Percentiles rank a stretch among this genome's conserved stretches.
Evolutionary conservation across 805 yeast species (phyloP).

Genomic region (Teunomyces funiuensis): DNA sequence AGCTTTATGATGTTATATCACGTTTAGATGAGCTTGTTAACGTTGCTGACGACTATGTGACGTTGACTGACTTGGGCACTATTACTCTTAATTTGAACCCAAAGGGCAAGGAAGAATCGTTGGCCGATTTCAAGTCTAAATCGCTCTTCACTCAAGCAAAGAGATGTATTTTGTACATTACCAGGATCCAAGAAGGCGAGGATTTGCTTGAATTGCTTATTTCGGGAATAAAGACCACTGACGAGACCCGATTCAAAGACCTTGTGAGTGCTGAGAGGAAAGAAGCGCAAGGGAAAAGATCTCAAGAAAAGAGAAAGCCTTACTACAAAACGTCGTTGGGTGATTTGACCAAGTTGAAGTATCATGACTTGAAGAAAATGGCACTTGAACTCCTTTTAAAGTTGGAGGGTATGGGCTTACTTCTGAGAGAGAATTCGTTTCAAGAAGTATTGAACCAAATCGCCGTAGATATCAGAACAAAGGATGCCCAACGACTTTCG

Average conservation of each 20-base stretch:
- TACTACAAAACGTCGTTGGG: constrained; percentile 49
- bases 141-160: constrained; percentile 74
- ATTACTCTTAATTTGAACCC: constrained; percentile 60
- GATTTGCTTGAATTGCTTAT: constrained; percentile 68
- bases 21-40: constrained; percentile 39
- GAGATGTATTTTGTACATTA: constrained; percentile 75
- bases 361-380: constrained; percentile 73
- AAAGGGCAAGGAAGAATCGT: constrained; percentile 43
- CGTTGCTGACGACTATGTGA: constrained; percentile 41
- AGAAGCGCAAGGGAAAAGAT: constrained; percentile 31
- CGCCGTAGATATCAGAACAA: constrained; percentile 70
- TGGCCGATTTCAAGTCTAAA: constrained; percentile 56
- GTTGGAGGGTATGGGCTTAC: constrained; percentile 64
- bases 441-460: constrained; percentile 81
- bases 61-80: constrained; percentile 51
- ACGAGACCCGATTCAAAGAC: constrained; percentile 63
- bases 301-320: constrained; percentile 43
- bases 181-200: constrained; percentile 74
- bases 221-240: constrained; percentile 62
- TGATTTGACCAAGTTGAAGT: constrained; percentile 49
- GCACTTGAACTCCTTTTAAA: constrained; percentile 76
- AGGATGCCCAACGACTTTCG: constrained; percentile 43
- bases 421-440: constrained; percentile 67
- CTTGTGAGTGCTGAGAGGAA: constrained; percentile 49
- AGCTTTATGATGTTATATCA: constrained; percentile 45